Conservation (phyloP, 2,329 filamentous ascomycete genomes). For the Diplodia intermedia region DNA sequence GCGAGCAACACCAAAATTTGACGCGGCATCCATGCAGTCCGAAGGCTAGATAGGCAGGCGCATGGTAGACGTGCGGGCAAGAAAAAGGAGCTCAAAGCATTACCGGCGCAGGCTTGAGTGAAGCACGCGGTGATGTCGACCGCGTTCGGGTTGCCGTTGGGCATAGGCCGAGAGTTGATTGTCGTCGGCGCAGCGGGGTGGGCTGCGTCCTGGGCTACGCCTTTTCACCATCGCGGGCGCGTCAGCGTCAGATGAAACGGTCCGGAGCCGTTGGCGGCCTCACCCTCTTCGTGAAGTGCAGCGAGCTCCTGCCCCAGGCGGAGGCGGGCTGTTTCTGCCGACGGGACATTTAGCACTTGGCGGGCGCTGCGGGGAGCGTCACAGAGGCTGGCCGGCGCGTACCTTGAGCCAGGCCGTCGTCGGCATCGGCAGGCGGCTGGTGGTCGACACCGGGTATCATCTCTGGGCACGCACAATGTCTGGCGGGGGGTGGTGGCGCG, state of each 20-base stretch:
- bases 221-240: background rate
- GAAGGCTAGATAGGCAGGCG: background rate
- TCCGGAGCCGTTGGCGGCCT: constrained; percentile 1
- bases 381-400: constrained; percentile 15
- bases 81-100: constrained; percentile 12
- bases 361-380: constrained; percentile 29
- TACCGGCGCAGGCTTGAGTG: constrained; percentile 41
- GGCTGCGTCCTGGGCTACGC: constrained; percentile 27
- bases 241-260: constrained; percentile 18
- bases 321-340: constrained; percentile 32
- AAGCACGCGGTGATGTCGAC: constrained; percentile 48
- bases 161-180: constrained; percentile 31
- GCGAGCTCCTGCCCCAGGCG: constrained; percentile 29
- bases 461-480: constrained; percentile 17
- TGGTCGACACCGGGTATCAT: constrained; percentile 31
- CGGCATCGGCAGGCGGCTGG: constrained; percentile 22
- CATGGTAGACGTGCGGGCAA: background rate
- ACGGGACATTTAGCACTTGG: constrained; percentile 20
- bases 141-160: constrained; percentile 24
- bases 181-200: constrained; percentile 17
- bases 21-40: constrained; percentile 31
- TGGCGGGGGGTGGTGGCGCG: constrained; percentile 25
- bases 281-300: constrained; percentile 22
- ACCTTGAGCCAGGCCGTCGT: constrained; percentile 28
- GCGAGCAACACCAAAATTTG: constrained; percentile 19